These are phyloP conservation scores for Tetraselmis chui DNA, from an alignment of 139 green algal genomes.

Conservation along the genomic window DNA sequence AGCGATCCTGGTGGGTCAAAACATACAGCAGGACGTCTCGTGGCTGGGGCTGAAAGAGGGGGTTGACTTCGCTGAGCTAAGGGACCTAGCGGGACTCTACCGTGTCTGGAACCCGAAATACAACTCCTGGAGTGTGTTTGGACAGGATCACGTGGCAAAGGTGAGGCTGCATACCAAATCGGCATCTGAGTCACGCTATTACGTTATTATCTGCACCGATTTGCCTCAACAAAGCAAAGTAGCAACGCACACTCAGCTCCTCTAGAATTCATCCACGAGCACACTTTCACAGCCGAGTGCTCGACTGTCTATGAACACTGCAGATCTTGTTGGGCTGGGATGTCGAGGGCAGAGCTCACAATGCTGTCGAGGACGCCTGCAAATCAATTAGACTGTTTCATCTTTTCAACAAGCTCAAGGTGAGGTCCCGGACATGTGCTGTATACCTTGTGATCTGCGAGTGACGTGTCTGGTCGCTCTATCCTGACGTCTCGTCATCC, in stretches of 20 bases:
- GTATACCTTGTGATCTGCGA: no score
- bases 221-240: no score
- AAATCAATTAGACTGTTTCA: slow-evolving; percentile 90
- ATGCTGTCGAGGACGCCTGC: slow-evolving; percentile 59
- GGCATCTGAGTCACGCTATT: no score
- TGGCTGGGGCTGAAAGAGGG: slow-evolving; percentile 80
- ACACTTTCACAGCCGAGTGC: no score
- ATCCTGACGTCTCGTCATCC: no score
- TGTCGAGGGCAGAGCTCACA: slow-evolving; percentile 21
- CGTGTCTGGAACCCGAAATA: slow-evolving; percentile 74
- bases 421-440: no score
- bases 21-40: slow-evolving; percentile 76
- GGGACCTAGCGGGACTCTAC: slow-evolving; percentile 78
- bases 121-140: slow-evolving; percentile 51
- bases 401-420: slow-evolving; percentile 48
- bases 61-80: slow-evolving; percentile 60
- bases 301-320: no score
- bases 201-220: no score
- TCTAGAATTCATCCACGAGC: no score
- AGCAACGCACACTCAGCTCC: no score
- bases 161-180: no score
- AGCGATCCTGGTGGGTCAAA: slow-evolving; percentile 78
- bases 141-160: slow-evolving; percentile 71
- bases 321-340: slow-evolving; percentile 55
- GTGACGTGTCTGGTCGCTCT: no score